Percentiles rank a stretch among this genome's conserved stretches.
Evolutionary conservation across 2,329 filamentous ascomycete species (phyloP).

Genomic region (Fusarium sublunatum): DNA sequence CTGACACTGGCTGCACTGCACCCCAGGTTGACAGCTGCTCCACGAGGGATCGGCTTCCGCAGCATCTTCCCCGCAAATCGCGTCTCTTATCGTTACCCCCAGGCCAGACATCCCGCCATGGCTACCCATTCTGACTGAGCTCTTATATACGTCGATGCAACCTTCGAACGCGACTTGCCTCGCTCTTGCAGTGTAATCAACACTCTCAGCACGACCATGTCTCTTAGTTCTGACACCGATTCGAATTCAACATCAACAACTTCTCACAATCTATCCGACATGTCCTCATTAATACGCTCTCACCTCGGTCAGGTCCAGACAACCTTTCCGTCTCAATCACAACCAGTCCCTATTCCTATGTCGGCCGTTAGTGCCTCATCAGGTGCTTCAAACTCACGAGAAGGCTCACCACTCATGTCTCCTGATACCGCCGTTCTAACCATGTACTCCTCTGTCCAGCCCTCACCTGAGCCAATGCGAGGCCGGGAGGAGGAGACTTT

Average conservation of each 20-base stretch:
- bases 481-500: slow-evolving; percentile 66
- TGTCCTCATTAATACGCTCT: slow-evolving; percentile 55
- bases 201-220: slow-evolving; percentile 40
- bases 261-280: slow-evolving; percentile 50
- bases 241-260: slow-evolving; percentile 39
- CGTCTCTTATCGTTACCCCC: slow-evolving; percentile 40
- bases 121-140: slow-evolving; percentile 49
- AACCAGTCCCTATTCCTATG: slow-evolving; percentile 56
- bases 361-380: slow-evolving; percentile 69
- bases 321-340: slow-evolving; percentile 53
- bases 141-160: slow-evolving; percentile 55
- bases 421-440: slow-evolving; percentile 64
- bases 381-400: slow-evolving; percentile 64
- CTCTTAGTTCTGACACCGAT: slow-evolving; percentile 43
- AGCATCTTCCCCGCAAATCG: slow-evolving; percentile 45
- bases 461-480: slow-evolving; percentile 72
- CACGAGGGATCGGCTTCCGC: slow-evolving; percentile 44
- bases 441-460: slow-evolving; percentile 72
- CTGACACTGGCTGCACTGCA: slow-evolving; percentile 43
- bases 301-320: slow-evolving; percentile 63
- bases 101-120: slow-evolving; percentile 50
- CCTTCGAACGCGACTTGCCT: slow-evolving; percentile 47
- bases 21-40: slow-evolving; percentile 43
- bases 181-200: slow-evolving; percentile 41
- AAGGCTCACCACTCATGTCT: slow-evolving; percentile 68